Conservation (phyloP, 2,329 filamentous ascomycete species). For the Leptographium procerum region DNA sequence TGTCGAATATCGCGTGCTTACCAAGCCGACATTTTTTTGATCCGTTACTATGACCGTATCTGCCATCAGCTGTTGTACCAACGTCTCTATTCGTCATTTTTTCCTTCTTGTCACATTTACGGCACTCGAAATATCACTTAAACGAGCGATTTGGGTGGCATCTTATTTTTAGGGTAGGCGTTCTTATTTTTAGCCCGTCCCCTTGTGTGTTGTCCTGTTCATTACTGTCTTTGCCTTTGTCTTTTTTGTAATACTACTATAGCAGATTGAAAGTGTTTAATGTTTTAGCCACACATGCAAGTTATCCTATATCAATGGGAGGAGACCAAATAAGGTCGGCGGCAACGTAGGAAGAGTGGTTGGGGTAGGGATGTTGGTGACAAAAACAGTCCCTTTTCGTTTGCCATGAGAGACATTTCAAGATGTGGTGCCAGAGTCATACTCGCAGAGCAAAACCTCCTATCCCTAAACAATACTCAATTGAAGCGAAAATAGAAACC, state of each 20-base stretch:
- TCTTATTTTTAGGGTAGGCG: not conserved
- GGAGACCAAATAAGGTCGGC: not conserved
- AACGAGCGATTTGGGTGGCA: not conserved
- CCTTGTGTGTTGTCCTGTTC: not conserved
- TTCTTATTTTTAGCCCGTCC: not conserved
- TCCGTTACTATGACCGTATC: not conserved
- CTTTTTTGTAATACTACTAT: not conserved
- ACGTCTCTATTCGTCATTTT: not conserved
- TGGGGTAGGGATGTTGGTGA: not conserved
- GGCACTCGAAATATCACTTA: not conserved
- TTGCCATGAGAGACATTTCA: too few relatives aligned
- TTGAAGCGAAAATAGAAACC: too few relatives aligned
- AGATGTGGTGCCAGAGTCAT: too few relatives aligned
- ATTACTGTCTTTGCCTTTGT: not conserved
- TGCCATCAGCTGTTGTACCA: not conserved
- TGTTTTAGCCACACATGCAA: not conserved
- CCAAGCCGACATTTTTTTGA: constrained; percentile 50
- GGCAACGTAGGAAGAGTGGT: not conserved
- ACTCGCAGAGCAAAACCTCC: too few relatives aligned
- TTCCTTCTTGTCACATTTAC: not conserved
- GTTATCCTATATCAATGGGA: not conserved
- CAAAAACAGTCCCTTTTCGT: too few relatives aligned
- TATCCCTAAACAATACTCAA: too few relatives aligned
- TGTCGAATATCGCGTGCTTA: constrained; percentile 54
- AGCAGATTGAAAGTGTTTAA: not conserved